These are phyloP conservation scores for Podospora conica DNA, from an alignment of 495 filamentous ascomycete genomes.

Conservation along the genomic window DNA sequence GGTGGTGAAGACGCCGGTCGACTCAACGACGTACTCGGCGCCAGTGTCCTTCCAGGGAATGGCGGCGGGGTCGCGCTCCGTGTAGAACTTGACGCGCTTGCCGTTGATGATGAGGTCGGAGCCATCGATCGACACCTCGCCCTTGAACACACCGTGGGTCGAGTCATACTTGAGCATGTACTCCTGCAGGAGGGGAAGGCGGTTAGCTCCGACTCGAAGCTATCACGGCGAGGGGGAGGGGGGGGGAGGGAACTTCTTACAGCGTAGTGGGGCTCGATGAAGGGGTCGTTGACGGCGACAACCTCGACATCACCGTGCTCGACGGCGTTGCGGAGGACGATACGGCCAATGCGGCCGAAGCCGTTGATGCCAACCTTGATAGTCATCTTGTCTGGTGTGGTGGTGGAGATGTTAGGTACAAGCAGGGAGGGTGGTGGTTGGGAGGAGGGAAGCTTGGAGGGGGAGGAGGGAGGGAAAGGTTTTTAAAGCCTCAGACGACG, in stretches of 20 bases:
- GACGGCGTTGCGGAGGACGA: conserved; percentile 72
- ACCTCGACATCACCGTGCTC: conserved; percentile 79
- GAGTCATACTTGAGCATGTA: conserved; percentile 99
- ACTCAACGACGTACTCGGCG: conserved; percentile 95
- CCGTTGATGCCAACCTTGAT: conserved; percentile 94
- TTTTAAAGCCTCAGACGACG: conserved; percentile 20
- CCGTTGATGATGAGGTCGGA: conserved; percentile 82
- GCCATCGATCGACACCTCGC: conserved; percentile 66
- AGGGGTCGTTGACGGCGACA: conserved; percentile 97
- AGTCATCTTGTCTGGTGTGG: conserved; percentile 34
- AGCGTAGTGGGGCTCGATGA: conserved; percentile 97
- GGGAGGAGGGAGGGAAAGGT: conserved; percentile 23
- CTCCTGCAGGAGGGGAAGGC: conserved; percentile 47
- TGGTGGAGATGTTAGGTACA: conserved; percentile 1
- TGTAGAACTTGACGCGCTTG: conserved; percentile 95
- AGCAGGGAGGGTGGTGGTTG: not conserved
- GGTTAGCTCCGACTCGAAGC: conserved; percentile 14
- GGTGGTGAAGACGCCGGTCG: conserved; percentile 99
- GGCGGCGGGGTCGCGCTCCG: conserved; percentile 78
- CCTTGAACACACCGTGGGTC: conserved; percentile 95
- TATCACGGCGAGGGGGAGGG: not conserved
- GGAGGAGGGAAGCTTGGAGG: not conserved
- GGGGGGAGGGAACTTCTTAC: conserved; percentile 53
- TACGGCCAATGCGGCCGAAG: conserved; percentile 98
- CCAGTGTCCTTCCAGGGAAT: conserved; percentile 91